Conservation (phyloP, 371 early-diverging fungal species). For the Apophysomyces elegans region DNA sequence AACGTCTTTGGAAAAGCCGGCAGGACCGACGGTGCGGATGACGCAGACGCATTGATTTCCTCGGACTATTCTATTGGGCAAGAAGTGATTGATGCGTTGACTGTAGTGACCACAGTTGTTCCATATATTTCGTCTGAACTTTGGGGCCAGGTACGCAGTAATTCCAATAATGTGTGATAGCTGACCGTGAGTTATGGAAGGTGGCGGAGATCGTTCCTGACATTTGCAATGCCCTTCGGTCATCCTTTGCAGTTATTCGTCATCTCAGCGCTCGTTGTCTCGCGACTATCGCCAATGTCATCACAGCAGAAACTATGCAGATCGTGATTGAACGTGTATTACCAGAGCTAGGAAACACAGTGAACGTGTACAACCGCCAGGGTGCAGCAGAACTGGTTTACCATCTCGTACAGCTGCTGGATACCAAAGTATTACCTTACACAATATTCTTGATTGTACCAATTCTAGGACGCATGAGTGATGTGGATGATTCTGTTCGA, state of each 20-base stretch:
- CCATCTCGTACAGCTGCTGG: constrained; percentile 71
- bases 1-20: constrained; percentile 30
- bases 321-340: constrained; percentile 77
- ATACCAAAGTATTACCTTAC: constrained; percentile 85
- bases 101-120: constrained; percentile 70
- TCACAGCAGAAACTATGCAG: constrained; percentile 78
- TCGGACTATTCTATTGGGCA: constrained; percentile 56
- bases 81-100: constrained; percentile 79
- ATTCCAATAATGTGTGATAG: neutral
- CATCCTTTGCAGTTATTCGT: constrained; percentile 79
- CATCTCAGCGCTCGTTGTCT: constrained; percentile 82
- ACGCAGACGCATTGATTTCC: constrained; percentile 37
- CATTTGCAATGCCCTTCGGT: constrained; percentile 67
- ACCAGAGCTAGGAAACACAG: constrained; percentile 79
- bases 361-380: constrained; percentile 75
- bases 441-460: constrained; percentile 96
- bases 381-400: constrained; percentile 84
- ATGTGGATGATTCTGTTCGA: constrained; percentile 87
- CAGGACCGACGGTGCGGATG: constrained; percentile 15
- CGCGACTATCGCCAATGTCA: constrained; percentile 71
- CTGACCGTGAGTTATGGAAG: constrained; percentile 8
- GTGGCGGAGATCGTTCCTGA: constrained; percentile 67
- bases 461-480: constrained; percentile 97
- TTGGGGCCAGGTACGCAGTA: constrained; percentile 27
- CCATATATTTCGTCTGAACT: constrained; percentile 65